Conservation (phyloP, 345 rosid genomes). For the Geranium rotundifolium region DNA sequence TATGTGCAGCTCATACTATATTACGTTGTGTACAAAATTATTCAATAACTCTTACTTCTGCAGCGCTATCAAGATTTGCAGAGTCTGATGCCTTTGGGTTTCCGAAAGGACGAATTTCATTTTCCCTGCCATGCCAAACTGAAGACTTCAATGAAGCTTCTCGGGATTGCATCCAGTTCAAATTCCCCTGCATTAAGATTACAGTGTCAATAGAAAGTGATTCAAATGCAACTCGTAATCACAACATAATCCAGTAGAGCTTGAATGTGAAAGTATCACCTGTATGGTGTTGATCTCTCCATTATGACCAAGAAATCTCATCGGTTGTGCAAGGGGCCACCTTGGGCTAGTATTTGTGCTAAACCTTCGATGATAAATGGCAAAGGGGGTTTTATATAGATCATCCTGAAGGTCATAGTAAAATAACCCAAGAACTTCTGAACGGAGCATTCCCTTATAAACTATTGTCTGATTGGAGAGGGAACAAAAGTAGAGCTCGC, state of each 20-base stretch:
- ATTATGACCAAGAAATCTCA: constrained; percentile 99
- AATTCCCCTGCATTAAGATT: constrained; percentile 58
- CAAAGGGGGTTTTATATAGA: constrained; percentile 68
- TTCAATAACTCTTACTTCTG: constrained; percentile 53
- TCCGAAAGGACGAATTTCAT: constrained; percentile 91
- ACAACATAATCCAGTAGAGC: neutral
- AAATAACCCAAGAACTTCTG: constrained; percentile 83
- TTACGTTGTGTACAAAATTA: neutral
- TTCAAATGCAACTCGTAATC: neutral
- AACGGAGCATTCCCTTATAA: constrained; percentile 98
- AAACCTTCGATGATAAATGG: constrained; percentile 91
- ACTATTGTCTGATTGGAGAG: constrained; percentile 88
- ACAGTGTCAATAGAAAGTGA: neutral
- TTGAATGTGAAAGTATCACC: constrained; percentile 25
- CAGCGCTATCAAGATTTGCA: constrained; percentile 93
- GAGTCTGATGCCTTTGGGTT: constrained; percentile 94
- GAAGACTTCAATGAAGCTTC: constrained; percentile 79
- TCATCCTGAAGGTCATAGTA: constrained; percentile 75
- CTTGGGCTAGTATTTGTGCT: constrained; percentile 98
- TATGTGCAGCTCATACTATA: neutral
- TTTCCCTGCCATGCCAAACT: constrained; percentile 94
- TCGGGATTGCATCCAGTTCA: constrained; percentile 99
- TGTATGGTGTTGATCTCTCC: constrained; percentile 99
- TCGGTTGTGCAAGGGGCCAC: constrained; percentile 99
- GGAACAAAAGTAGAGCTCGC: constrained; percentile 83